Evolutionary conservation across 306 rosid genomes (phyloP).

Genomic region (Geum urbanum): DNA sequence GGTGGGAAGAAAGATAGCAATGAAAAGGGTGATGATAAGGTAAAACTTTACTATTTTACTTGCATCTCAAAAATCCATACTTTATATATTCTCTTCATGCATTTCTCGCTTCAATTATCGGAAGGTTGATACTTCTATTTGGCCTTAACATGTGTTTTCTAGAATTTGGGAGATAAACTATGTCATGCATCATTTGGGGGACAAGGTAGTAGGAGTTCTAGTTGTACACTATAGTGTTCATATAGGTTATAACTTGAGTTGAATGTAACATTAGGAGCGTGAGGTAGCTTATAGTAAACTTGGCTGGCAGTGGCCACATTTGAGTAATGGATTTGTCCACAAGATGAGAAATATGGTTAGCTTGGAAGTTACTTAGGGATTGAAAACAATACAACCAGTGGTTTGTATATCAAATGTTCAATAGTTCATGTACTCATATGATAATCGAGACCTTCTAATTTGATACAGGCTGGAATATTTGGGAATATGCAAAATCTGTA

Average conservation of each 20-base stretch:
- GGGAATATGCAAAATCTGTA: conserved; percentile 80
- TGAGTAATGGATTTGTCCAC: not conserved
- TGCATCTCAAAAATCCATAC: not conserved
- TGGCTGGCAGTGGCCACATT: not conserved
- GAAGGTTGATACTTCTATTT: not conserved
- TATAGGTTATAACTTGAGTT: no score
- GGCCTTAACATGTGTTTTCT: not conserved
- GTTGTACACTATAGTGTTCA: not conserved
- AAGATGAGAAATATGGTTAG: not conserved
- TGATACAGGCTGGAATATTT: conserved; percentile 60
- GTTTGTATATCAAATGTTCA: not conserved
- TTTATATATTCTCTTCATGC: not conserved
- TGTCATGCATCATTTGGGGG: not conserved
- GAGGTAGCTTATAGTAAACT: no score
- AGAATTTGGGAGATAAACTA: not conserved
- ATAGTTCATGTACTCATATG: not conserved
- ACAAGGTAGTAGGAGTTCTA: not conserved
- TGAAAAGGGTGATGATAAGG: conserved; percentile 72
- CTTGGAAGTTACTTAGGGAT: not conserved
- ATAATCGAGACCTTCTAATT: conserved; percentile 19
- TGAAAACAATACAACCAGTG: not conserved
- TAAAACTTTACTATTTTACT: not conserved
- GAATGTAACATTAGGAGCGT: not conserved
- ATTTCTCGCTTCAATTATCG: not conserved
- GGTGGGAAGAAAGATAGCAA: conserved; percentile 52